Conservation (phyloP, 73 alveolate species). For the Tetrahymena thermophila region DNA sequence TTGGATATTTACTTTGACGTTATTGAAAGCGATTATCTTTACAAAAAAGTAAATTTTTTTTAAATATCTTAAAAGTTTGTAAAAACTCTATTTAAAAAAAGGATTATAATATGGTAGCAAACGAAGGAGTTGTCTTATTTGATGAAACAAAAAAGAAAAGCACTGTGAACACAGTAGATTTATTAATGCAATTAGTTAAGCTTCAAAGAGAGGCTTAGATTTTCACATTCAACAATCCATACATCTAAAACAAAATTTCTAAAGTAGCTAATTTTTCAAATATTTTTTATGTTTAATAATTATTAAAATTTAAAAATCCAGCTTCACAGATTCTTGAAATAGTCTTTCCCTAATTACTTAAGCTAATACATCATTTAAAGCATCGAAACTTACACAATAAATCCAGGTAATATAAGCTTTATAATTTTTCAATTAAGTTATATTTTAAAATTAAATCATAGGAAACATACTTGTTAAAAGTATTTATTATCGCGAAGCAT, state of each 20-base stretch:
- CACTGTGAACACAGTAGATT: conserved; percentile 16
- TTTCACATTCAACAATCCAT: neutral
- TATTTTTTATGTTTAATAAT: neutral
- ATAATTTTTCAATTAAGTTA: neutral
- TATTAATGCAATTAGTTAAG: neutral
- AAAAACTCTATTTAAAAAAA: neutral
- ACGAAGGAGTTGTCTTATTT: conserved; percentile 8
- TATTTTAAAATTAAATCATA: neutral
- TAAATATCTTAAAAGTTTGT: neutral
- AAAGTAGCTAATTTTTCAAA: neutral
- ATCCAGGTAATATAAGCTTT: neutral
- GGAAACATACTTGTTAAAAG: conserved; percentile 18
- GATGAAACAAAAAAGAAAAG: conserved; percentile 24
- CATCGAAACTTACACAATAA: neutral
- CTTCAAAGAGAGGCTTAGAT: conserved; percentile 7
- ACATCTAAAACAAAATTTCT: neutral
- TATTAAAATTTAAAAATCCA: neutral
- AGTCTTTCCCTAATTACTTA: neutral
- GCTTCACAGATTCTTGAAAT: neutral
- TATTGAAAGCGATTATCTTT: conserved; percentile 18
- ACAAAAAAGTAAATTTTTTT: neutral
- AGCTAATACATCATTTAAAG: neutral
- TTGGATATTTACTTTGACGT: conserved; percentile 18
- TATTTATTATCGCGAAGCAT: conserved; percentile 7
- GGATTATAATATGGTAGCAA: neutral